Percentiles rank a stretch among this genome's conserved stretches.
Evolutionary conservation across 2,329 filamentous ascomycete genomes (phyloP).

Genomic region (Boeremia exigua): DNA sequence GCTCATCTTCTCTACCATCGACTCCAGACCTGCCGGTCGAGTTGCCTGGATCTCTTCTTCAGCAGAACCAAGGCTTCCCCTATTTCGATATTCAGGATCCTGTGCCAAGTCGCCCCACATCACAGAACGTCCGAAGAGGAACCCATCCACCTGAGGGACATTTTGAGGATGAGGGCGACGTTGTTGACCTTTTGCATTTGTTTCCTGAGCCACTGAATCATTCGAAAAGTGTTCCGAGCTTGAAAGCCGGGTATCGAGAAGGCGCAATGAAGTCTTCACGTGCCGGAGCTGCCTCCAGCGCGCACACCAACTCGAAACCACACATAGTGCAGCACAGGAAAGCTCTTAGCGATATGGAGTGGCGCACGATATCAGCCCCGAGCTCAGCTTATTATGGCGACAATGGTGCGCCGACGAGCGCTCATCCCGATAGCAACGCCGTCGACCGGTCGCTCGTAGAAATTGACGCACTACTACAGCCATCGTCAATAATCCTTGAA

Average conservation of each 20-base stretch:
- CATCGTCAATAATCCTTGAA: conserved; percentile 33
- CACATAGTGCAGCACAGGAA: conserved; percentile 28
- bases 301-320: conserved; percentile 24
- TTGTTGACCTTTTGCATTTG: conserved; percentile 13
- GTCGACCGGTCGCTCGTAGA: conserved; percentile 27
- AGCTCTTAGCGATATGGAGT: conserved; percentile 27
- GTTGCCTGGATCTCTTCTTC: conserved; percentile 37
- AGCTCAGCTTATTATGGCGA: conserved; percentile 25
- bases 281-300: conserved; percentile 30
- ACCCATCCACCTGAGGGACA: conserved; percentile 12
- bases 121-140: conserved; percentile 19
- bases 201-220: conserved; percentile 24
- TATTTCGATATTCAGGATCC: conserved; percentile 21
- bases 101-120: conserved; percentile 18
- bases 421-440: conserved; percentile 27
- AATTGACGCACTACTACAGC: conserved; percentile 27
- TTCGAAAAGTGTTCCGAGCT: conserved; percentile 23
- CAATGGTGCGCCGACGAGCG: conserved; percentile 15
- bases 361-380: conserved; percentile 23
- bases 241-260: conserved; percentile 16
- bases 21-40: conserved; percentile 45
- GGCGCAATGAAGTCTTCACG: conserved; percentile 37
- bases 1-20: conserved; percentile 50
- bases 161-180: conserved; percentile 14
- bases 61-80: conserved; percentile 44